These are phyloP conservation scores for Paramecium biaurelia DNA, from an alignment of 73 alveolate genomes.

Conservation along the genomic window DNA sequence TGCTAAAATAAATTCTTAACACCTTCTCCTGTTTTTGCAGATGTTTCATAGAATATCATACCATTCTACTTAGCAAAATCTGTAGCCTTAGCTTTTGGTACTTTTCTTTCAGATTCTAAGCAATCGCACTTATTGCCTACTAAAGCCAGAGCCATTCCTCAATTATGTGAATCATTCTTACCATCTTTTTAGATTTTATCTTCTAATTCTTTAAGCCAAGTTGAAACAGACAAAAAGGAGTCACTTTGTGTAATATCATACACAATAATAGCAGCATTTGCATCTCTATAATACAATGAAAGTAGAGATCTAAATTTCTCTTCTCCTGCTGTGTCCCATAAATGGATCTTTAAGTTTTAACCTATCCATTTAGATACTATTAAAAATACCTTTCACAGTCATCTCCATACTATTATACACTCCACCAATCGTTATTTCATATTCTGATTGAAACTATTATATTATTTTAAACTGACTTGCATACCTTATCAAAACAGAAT, in stretches of 20 bases:
- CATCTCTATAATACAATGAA: constrained; percentile 72
- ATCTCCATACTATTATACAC: constrained; percentile 58
- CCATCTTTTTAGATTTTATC: constrained; percentile 57
- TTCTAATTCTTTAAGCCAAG: constrained; percentile 65
- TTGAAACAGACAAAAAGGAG: constrained; percentile 59
- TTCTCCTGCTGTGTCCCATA: constrained; percentile 75
- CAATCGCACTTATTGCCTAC: constrained; percentile 70
- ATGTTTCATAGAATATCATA: constrained; percentile 58
- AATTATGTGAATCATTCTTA: neutral
- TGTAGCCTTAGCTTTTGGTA: constrained; percentile 49
- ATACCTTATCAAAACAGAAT: constrained; percentile 58
- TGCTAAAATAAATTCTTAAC: constrained; percentile 61
- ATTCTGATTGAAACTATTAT: constrained; percentile 44
- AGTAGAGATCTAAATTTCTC: constrained; percentile 71
- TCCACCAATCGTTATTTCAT: constrained; percentile 64
- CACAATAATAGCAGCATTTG: constrained; percentile 75
- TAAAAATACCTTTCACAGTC: constrained; percentile 9
- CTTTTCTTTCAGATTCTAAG: constrained; percentile 54
- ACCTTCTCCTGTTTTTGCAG: constrained; percentile 73
- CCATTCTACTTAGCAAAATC: constrained; percentile 63
- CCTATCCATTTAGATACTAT: neutral
- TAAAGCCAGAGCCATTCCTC: constrained; percentile 56
- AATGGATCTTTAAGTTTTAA: constrained; percentile 59
- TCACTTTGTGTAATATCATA: constrained; percentile 70
- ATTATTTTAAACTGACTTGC: neutral